phyloP scores from a whole-genome alignment of 1,284 basidiomycete species.

The Acaromyces ingoldii region DNA sequence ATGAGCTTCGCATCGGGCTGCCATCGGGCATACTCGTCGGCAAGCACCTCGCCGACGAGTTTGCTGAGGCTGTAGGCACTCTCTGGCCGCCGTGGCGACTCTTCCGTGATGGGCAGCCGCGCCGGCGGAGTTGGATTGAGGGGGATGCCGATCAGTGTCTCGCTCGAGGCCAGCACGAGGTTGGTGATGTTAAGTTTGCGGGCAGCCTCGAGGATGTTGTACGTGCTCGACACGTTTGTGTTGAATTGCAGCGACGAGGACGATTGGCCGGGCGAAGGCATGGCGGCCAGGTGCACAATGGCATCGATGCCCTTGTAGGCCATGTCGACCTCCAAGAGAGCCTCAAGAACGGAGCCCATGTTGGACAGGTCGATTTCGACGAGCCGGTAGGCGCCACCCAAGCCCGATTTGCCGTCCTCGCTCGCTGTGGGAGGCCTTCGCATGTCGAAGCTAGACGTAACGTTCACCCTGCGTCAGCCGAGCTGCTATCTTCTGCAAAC shows the following conservation, averaged over 20 bases:
- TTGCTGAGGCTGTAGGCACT: constrained; percentile 52
- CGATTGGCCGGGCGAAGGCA: constrained; percentile 50
- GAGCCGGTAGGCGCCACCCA: constrained; percentile 27
- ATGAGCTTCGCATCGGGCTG: constrained; percentile 51
- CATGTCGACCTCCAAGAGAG: constrained; percentile 45
- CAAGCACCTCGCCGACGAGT: constrained; percentile 52
- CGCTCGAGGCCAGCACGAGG: constrained; percentile 50
- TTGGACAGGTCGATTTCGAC: constrained; percentile 48
- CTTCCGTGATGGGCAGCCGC: constrained; percentile 51
- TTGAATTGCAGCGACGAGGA: constrained; percentile 50
- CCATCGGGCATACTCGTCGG: constrained; percentile 52
- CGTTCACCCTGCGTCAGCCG: background rate
- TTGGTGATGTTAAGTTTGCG: constrained; percentile 50
- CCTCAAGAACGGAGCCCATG: constrained; percentile 50
- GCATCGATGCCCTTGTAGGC: constrained; percentile 51
- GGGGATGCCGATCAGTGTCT: constrained; percentile 53
- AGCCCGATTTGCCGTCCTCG: constrained; percentile 41
- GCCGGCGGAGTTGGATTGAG: constrained; percentile 45
- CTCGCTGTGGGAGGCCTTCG: constrained; percentile 41
- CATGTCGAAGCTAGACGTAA: constrained; percentile 14
- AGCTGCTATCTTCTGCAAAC: background rate
- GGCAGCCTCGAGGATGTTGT: constrained; percentile 53
- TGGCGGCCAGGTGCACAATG: constrained; percentile 52
- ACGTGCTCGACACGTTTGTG: constrained; percentile 50
- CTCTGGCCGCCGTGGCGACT: constrained; percentile 46